Base-by-base conservation (phyloP, 257 asterid species). In the Solanum corneliomulleri region DNA sequence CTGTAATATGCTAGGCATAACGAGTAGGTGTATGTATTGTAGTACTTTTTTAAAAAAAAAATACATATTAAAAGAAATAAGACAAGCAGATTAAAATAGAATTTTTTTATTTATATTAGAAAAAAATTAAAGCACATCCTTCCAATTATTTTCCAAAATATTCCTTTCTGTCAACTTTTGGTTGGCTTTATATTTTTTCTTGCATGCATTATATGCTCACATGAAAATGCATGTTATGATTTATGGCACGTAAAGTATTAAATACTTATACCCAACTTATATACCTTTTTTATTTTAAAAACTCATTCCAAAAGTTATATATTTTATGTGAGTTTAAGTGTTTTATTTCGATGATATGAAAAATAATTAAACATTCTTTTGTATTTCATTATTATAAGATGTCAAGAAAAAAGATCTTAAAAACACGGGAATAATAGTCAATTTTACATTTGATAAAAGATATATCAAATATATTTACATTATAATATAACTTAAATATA, bases 111-210 rank as follows among this genome's bases (percentile, higher is more conserved):
- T 52, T 52, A 20, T 52, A n/a, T 20, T 11, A 37, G 18, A 74
- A 11, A 42, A 76, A 76, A 18, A 75, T 35, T 72, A 35, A 76
- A 42, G 35, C 37, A 76, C 60, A 14, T 45, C 84, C 84, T 80
- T 80, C 68, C 84, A 80, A 47, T 47, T 72, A 12, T 62, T 49
- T 72, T 83, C 83, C 87, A 81, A 87, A 82, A 74, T 87, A 69
- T 75, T 71, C 84, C 89, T 21, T 82, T 70, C 27, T 31, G 84
- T 41, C 75, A 87, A 68, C 87, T 87, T 81, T 64, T 45, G 42
- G 37, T 37, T 42, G 23, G 42, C 58, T 18, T 29, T 69, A 45
- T 75, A 16, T 52, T 58, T 76, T 71, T 14, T 41, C 33, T 37
- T 52, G 31, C 31, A 10, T 72, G 80, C 78, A 83, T 27, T 14